These are phyloP conservation scores for Glutinoglossum americanum DNA, from an alignment of 495 filamentous ascomycete species.

Conservation along the genomic window DNA sequence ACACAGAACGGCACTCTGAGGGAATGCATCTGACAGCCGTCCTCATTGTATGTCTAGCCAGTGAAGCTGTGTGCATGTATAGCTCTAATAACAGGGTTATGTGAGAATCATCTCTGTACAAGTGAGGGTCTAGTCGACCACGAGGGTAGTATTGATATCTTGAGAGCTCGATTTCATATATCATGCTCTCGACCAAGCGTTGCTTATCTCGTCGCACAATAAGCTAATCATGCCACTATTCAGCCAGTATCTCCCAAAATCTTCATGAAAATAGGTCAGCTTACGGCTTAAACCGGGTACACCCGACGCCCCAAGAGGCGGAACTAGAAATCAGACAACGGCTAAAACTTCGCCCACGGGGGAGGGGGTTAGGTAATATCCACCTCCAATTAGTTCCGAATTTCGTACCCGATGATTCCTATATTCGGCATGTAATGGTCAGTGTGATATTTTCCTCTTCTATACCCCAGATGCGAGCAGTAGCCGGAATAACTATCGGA, in stretches of 20 bases:
- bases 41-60: slow-evolving; percentile 71
- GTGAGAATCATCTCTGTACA: slow-evolving; percentile 77
- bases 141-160: slow-evolving; percentile 77
- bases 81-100: slow-evolving; percentile 69
- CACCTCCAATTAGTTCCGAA: slow-evolving; percentile 91
- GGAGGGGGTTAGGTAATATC: slow-evolving; percentile 82
- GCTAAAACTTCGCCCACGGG: slow-evolving; percentile 43
- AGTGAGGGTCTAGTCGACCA: slow-evolving; percentile 24
- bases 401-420: slow-evolving; percentile 83
- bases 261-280: neutral
- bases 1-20: slow-evolving; percentile 77
- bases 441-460: neutral
- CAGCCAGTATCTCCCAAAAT: neutral
- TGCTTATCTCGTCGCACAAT: slow-evolving; percentile 91
- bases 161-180: slow-evolving; percentile 86
- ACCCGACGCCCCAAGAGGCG: slow-evolving; percentile 67
- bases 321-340: slow-evolving; percentile 87
- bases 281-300: slow-evolving; percentile 64
- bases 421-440: neutral
- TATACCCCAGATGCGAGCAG: slow-evolving; percentile 11
- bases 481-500: slow-evolving; percentile 46
- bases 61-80: slow-evolving; percentile 53
- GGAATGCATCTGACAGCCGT: slow-evolving; percentile 87
- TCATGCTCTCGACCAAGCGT: slow-evolving; percentile 79
- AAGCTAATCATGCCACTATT: slow-evolving; percentile 21